Evolutionary conservation across 371 early-diverging fungal genomes (phyloP).

Genomic region (Mortierella sp.): DNA sequence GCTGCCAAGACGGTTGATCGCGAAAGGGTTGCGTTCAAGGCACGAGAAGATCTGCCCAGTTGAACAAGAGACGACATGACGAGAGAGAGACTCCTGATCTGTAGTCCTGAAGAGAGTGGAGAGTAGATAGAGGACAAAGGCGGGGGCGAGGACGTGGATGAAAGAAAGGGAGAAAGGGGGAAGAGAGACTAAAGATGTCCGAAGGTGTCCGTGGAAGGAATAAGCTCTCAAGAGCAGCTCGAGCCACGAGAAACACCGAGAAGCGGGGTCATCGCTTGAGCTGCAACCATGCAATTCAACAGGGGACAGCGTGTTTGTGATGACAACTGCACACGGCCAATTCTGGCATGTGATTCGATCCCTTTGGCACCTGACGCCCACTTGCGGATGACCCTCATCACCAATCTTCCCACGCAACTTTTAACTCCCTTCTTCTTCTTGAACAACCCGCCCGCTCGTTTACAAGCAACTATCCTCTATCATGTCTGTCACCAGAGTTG

Average conservation of each 20-base stretch:
- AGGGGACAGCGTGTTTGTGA: background rate
- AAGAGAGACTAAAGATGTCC: too few species aligned
- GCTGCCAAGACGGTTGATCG: conserved; percentile 15
- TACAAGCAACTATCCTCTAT: background rate
- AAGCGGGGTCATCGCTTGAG: conserved; percentile 20
- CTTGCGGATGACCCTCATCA: too few species aligned
- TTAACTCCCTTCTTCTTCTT: background rate
- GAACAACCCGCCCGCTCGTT: background rate
- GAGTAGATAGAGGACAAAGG: background rate
- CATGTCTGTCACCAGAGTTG: conserved; percentile 57
- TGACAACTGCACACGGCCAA: too few species aligned
- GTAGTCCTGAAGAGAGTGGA: too few species aligned
- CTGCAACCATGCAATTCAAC: conserved; percentile 15
- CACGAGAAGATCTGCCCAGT: conserved; percentile 41
- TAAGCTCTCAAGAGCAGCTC: background rate
- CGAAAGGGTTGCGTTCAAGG: conserved; percentile 28
- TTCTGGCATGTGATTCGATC: too few species aligned
- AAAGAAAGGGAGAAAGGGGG: background rate
- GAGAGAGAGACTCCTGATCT: conserved; percentile 21
- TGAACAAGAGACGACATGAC: conserved; percentile 35
- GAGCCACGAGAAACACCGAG: conserved; percentile 36
- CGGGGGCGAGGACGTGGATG: conserved; percentile 3
- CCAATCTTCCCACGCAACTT: too few species aligned
- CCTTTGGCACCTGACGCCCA: conserved; percentile 26
- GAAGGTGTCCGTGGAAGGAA: conserved; percentile 6